Percentiles rank a stretch among this genome's conserved stretches.
Evolutionary conservation across 176 grass and related monocot genomes (phyloP).

Genomic region (Lolium multiflorum): DNA sequence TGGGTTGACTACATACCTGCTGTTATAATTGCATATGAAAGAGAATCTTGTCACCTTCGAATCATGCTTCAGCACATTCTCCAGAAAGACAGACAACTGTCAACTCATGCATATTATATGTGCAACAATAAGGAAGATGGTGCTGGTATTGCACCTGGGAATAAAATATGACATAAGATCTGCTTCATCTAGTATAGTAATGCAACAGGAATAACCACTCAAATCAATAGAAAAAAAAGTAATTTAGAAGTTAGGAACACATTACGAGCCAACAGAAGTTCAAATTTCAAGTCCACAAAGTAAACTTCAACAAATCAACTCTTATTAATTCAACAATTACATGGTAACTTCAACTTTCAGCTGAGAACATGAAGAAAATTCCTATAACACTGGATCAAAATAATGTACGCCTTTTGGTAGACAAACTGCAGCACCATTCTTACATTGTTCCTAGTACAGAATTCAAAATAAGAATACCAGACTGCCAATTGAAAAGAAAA

Average conservation of each 20-base stretch:
- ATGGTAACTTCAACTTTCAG: background rate
- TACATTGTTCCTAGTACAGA: background rate
- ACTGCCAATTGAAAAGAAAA: background rate
- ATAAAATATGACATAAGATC: too few species aligned
- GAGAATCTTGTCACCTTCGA: too few species aligned
- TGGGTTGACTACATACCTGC: too few species aligned
- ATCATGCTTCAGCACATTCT: too few species aligned
- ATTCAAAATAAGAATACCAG: background rate
- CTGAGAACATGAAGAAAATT: background rate
- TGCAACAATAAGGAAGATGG: too few species aligned
- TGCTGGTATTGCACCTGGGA: too few species aligned
- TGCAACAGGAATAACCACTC: too few species aligned
- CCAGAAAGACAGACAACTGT: too few species aligned
- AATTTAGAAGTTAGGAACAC: background rate
- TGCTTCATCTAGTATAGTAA: too few species aligned
- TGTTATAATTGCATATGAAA: too few species aligned
- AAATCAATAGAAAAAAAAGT: too few species aligned
- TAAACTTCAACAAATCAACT: background rate
- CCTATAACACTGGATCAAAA: background rate
- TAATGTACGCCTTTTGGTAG: background rate
- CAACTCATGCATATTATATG: too few species aligned
- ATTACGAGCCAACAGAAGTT: background rate
- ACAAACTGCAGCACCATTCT: background rate
- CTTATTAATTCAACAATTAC: background rate
- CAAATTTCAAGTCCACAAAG: background rate